Evolutionary conservation across 805 yeast genomes (phyloP).

Genomic region (Dipodascus albidus): DNA sequence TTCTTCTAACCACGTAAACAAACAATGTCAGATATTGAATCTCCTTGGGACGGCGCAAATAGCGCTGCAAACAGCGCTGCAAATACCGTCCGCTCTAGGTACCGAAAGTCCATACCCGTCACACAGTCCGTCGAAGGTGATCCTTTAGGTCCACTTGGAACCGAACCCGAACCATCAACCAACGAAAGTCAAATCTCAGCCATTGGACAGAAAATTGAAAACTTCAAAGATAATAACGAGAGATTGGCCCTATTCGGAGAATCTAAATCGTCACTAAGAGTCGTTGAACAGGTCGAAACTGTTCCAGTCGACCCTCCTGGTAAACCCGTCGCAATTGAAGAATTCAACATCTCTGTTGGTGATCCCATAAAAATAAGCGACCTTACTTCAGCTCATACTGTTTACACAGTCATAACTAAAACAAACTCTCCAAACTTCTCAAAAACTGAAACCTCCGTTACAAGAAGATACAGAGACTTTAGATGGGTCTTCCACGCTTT

Average conservation of each 20-base stretch:
- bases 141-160: neutral
- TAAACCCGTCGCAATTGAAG: neutral
- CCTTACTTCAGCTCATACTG: conserved; percentile 77
- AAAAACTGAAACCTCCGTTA: conserved; percentile 42
- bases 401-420: conserved; percentile 62
- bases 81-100: neutral
- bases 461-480: conserved; percentile 84
- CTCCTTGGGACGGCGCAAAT: neutral
- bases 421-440: conserved; percentile 33
- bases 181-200: neutral
- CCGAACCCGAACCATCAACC: neutral
- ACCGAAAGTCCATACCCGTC: neutral
- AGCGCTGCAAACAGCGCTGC: conserved; percentile 1
- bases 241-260: neutral
- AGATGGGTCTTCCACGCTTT: conserved; percentile 89
- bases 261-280: neutral
- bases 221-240: neutral
- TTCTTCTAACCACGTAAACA: neutral
- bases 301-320: neutral
- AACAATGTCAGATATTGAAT: neutral
- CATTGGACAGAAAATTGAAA: neutral
- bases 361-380: conserved; percentile 93
- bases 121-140: neutral
- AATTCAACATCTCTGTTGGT: conserved; percentile 60
- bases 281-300: neutral